Conservation (phyloP, 2,329 filamentous ascomycete species). For the Cladorrhinum sp. region DNA sequence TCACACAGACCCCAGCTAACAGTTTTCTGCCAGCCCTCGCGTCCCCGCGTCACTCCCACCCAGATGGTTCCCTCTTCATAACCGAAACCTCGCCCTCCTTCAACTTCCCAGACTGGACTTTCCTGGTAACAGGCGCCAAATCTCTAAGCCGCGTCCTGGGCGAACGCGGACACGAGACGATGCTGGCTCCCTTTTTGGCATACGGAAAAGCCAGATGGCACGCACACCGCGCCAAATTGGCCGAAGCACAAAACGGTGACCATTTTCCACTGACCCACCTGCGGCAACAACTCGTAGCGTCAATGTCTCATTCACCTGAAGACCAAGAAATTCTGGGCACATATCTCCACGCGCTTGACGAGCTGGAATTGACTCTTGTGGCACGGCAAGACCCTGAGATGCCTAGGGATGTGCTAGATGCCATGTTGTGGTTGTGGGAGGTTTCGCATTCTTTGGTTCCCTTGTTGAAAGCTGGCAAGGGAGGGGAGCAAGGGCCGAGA, state of each 20-base stretch:
- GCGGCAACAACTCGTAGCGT: slow-evolving; percentile 21
- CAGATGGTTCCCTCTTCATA: slow-evolving; percentile 32
- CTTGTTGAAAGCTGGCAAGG: slow-evolving; percentile 29
- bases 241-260: background rate
- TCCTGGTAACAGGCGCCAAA: slow-evolving; percentile 31
- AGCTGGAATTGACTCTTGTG: slow-evolving; percentile 34
- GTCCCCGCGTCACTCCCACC: slow-evolving; percentile 29
- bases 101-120: slow-evolving; percentile 33
- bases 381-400: slow-evolving; percentile 13
- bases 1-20: background rate
- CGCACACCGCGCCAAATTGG: slow-evolving; percentile 15
- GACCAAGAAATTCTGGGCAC: slow-evolving; percentile 21
- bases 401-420: slow-evolving; percentile 36
- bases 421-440: slow-evolving; percentile 40
- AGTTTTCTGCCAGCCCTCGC: slow-evolving; percentile 25
- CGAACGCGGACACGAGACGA: slow-evolving; percentile 17
- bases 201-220: slow-evolving; percentile 29
- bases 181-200: slow-evolving; percentile 22
- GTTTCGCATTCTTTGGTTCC: slow-evolving; percentile 37
- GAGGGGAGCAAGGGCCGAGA: slow-evolving; percentile 9
- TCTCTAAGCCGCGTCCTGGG: slow-evolving; percentile 28
- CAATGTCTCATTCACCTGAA: slow-evolving; percentile 1
- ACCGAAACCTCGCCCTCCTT: slow-evolving; percentile 23
- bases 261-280: slow-evolving; percentile 23
- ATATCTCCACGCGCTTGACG: slow-evolving; percentile 34